phyloP scores from a whole-genome alignment of 805 yeast genomes.

The Candida methanosorbosa region DNA sequence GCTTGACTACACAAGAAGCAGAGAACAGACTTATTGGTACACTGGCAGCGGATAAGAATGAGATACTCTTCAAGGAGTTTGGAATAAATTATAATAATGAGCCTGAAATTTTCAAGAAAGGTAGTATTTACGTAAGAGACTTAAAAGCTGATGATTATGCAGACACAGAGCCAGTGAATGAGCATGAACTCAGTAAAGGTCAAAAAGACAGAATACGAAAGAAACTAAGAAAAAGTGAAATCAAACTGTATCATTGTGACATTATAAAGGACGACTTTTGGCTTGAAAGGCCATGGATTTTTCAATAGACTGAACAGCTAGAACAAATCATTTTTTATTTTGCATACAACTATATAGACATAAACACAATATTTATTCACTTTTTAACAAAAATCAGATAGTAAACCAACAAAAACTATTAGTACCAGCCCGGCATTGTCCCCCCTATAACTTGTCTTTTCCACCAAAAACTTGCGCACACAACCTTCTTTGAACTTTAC shows the following conservation, averaged over 20 bases:
- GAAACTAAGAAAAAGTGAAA: conserved; percentile 36
- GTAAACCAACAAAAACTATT: too few species aligned
- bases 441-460: conserved; percentile 36
- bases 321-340: not conserved
- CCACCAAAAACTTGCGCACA: conserved; percentile 44
- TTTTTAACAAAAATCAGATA: too few species aligned
- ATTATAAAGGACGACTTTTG: conserved; percentile 59
- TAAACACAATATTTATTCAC: too few species aligned
- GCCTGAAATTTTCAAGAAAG: conserved; percentile 81
- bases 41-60: conserved; percentile 77
- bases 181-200: conserved; percentile 23
- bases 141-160: conserved; percentile 10
- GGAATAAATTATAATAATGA: conserved; percentile 88
- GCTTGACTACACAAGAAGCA: conserved; percentile 68
- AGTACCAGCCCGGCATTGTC: too few species aligned
- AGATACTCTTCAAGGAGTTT: conserved; percentile 67
- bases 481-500: conserved; percentile 63
- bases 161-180: conserved; percentile 2
- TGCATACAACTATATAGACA: not conserved
- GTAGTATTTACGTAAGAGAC: conserved; percentile 56
- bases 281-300: conserved; percentile 34
- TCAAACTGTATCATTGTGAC: conserved; percentile 46
- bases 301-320: conserved; percentile 4
- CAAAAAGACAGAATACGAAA: conserved; percentile 44
- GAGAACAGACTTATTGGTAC: conserved; percentile 75